phyloP scores from a whole-genome alignment of 2,329 filamentous ascomycete genomes.

The Verticillium nonalfalfae region DNA sequence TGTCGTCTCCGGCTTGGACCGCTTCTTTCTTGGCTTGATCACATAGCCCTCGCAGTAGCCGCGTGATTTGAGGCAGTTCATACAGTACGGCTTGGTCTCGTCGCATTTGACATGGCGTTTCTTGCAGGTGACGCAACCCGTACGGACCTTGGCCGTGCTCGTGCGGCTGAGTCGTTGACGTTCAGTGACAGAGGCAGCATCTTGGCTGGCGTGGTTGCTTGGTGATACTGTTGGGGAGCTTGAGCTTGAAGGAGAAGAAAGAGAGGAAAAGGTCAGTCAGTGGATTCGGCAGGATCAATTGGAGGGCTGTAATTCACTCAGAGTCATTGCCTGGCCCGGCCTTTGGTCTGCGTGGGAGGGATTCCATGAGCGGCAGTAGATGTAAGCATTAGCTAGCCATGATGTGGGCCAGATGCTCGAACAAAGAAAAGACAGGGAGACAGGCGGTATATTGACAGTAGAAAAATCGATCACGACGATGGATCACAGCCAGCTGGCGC shows the following conservation, averaged over 20 bases:
- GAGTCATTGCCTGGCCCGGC: not conserved
- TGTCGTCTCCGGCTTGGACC: not conserved
- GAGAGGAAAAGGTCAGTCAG: not conserved
- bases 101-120: conserved; percentile 34
- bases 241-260: too few relatives aligned
- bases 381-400: not conserved
- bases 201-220: not conserved
- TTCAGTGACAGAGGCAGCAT: not conserved
- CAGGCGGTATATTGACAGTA: too few relatives aligned
- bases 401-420: not conserved
- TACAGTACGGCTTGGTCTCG: conserved; percentile 31
- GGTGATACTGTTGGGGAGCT: not conserved
- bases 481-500: too few relatives aligned
- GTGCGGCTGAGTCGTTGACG: conserved; percentile 6
- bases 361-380: not conserved
- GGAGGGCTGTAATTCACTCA: not conserved
- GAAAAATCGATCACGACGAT: too few relatives aligned
- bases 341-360: not conserved
- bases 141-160: conserved; percentile 7
- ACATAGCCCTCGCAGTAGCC: conserved; percentile 12
- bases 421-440: not conserved
- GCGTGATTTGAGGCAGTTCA: conserved; percentile 24
- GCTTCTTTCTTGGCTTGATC: conserved; percentile 7
- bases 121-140: conserved; percentile 13
- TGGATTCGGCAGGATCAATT: not conserved